Evolutionary conservation across 176 grass and related monocot species (phyloP).

Genomic region (Panicum miliaceum): DNA sequence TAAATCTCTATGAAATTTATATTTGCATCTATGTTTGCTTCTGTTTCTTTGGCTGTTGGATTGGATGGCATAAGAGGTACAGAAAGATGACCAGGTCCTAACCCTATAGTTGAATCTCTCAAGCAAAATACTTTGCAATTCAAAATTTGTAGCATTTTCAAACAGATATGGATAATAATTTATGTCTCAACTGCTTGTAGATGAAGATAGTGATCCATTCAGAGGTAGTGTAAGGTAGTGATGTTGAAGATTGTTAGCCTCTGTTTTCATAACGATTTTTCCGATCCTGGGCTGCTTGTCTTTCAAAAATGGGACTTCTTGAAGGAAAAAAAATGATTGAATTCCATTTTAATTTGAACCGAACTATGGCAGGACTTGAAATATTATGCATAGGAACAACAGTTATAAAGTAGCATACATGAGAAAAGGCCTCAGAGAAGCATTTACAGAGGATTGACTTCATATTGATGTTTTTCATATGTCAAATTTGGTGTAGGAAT

Average conservation of each 20-base stretch:
- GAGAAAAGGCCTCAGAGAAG: neutral
- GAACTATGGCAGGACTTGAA: neutral
- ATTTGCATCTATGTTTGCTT: neutral
- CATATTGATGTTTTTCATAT: neutral
- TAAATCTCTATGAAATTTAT: neutral
- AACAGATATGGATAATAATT: neutral
- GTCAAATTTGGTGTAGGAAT: too few relatives aligned
- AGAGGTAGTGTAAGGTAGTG: neutral
- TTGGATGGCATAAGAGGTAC: neutral
- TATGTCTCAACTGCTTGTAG: too few relatives aligned
- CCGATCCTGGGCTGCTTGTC: neutral
- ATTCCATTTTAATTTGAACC: neutral
- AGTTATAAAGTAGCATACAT: neutral
- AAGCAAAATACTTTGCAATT: neutral
- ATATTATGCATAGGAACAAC: neutral
- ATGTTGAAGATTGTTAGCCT: neutral
- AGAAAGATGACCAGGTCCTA: neutral
- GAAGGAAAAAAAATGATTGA: neutral
- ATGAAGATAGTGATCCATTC: too few relatives aligned
- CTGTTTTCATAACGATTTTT: neutral
- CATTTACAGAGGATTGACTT: neutral
- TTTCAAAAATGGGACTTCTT: neutral
- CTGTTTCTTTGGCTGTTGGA: neutral
- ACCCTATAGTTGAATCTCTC: neutral
- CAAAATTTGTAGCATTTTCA: neutral